Evolutionary conservation across 2,329 filamentous ascomycete genomes (phyloP).

Genomic region (Dactylellina leptospora): DNA sequence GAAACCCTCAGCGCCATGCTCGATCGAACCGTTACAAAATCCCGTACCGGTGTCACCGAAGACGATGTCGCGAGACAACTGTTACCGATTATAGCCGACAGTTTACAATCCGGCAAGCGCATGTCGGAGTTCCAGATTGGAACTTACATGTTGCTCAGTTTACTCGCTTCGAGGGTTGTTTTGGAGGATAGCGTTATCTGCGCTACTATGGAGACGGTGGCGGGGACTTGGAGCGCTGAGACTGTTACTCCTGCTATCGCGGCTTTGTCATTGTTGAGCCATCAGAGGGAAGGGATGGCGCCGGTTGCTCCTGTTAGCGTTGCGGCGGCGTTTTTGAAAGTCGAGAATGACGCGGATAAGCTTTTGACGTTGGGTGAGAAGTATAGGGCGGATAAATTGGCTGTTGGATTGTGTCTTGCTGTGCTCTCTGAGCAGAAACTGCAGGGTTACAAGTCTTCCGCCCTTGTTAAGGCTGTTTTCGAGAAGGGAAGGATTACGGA

Average conservation of each 20-base stretch:
- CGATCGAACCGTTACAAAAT: slow-evolving; percentile 79
- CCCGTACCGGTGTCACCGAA: slow-evolving; percentile 68
- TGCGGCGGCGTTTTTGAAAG: slow-evolving; percentile 73
- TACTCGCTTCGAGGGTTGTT: slow-evolving; percentile 82
- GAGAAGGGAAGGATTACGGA: slow-evolving; percentile 70
- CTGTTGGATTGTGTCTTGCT: slow-evolving; percentile 75
- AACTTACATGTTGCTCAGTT: slow-evolving; percentile 88
- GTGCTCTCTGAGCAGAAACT: slow-evolving; percentile 61
- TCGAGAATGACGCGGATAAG: slow-evolving; percentile 69
- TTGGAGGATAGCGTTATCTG: slow-evolving; percentile 82
- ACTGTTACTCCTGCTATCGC: slow-evolving; percentile 78
- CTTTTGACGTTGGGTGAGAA: slow-evolving; percentile 71
- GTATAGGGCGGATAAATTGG: slow-evolving; percentile 75
- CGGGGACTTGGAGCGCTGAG: slow-evolving; percentile 76
- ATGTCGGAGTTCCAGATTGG: slow-evolving; percentile 82
- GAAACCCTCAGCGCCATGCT: slow-evolving; percentile 86
- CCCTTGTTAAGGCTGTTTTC: slow-evolving; percentile 70
- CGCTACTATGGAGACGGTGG: slow-evolving; percentile 87
- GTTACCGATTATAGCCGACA: slow-evolving; percentile 77
- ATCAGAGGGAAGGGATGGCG: slow-evolving; percentile 74
- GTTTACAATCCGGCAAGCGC: slow-evolving; percentile 74
- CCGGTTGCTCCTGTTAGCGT: slow-evolving; percentile 73
- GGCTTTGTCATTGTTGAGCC: slow-evolving; percentile 81
- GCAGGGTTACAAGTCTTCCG: slow-evolving; percentile 55
- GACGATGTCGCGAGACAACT: slow-evolving; percentile 77